phyloP scores from a whole-genome alignment of 169 alveolate species.

The Cytauxzoon felis region DNA sequence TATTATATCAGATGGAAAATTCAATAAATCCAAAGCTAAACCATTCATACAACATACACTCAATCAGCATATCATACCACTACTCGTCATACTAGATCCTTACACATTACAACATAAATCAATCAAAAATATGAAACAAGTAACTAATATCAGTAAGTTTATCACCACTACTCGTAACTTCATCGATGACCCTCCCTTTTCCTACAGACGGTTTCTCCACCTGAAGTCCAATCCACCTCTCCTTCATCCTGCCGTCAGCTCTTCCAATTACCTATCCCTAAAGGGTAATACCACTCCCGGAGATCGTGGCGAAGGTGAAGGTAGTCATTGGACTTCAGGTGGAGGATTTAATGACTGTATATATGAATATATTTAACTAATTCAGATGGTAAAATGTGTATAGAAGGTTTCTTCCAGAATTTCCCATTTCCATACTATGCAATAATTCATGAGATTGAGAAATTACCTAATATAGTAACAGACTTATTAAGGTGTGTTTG shows the following conservation, averaged over 20 bases:
- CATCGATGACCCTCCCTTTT: slow-evolving; percentile 78
- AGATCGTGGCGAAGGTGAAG: too few species aligned
- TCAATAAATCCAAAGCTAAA: slow-evolving; percentile 88
- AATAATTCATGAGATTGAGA: slow-evolving; percentile 84
- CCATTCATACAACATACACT: slow-evolving; percentile 81
- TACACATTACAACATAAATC: slow-evolving; percentile 45
- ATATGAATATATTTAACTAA: too few species aligned
- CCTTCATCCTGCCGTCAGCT: too few species aligned
- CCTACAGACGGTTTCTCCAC: too few species aligned
- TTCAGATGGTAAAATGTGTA: slow-evolving; percentile 80
- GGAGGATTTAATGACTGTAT: too few species aligned
- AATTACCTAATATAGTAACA: slow-evolving; percentile 75
- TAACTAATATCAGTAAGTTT: slow-evolving; percentile 47
- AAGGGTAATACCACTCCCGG: too few species aligned
- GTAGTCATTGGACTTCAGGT: too few species aligned
- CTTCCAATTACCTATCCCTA: too few species aligned
- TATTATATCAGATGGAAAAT: slow-evolving; percentile 95
- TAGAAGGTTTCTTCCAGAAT: slow-evolving; percentile 89
- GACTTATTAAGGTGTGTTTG: slow-evolving; percentile 81
- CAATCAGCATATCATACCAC: slow-evolving; percentile 82
- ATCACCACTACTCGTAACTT: slow-evolving; percentile 56
- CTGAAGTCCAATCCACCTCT: too few species aligned
- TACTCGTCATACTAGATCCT: slow-evolving; percentile 86
- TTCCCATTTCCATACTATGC: slow-evolving; percentile 95
- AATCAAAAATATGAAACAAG: slow-evolving; percentile 65